These are phyloP conservation scores for Mucor sp. DNA, from an alignment of 371 early-diverging fungal species.

Conservation along the genomic window DNA sequence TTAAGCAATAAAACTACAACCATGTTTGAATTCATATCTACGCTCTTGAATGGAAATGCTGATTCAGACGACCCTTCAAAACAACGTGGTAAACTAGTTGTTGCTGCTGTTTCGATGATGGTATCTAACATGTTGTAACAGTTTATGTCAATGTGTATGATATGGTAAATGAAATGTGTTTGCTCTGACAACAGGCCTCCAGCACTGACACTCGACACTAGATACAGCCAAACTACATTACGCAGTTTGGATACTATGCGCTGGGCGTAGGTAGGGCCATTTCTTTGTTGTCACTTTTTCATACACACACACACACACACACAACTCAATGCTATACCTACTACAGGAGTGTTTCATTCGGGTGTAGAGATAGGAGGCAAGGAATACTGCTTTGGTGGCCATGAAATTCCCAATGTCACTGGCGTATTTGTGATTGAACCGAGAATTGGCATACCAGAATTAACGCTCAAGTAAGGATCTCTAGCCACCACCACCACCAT, in stretches of 20 bases:
- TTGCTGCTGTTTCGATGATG: too few species aligned
- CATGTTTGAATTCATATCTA: slow-evolving; percentile 13
- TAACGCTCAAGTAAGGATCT: slow-evolving; percentile 47
- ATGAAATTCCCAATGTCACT: slow-evolving; percentile 46
- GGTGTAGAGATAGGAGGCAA: slow-evolving; percentile 53
- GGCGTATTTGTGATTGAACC: slow-evolving; percentile 61
- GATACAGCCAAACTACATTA: slow-evolving; percentile 42
- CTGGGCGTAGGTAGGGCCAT: slow-evolving; percentile 46
- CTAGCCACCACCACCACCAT: too few species aligned
- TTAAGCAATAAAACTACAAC: too few species aligned
- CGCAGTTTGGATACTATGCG: slow-evolving; percentile 50
- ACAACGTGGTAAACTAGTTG: slow-evolving; percentile 13
- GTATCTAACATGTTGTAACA: neutral
- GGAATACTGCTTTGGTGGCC: slow-evolving; percentile 66
- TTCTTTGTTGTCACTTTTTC: neutral
- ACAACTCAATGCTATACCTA: too few species aligned
- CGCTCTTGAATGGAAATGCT: neutral
- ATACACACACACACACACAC: too few species aligned
- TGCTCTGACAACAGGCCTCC: too few species aligned
- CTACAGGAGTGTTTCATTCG: slow-evolving; percentile 59
- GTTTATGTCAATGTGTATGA: slow-evolving; percentile 18
- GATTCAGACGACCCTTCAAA: slow-evolving; percentile 4
- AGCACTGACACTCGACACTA: neutral
- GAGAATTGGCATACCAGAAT: slow-evolving; percentile 53
- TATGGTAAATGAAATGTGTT: neutral